These are phyloP conservation scores for Chlorella sp. DNA, from an alignment of 139 green algal species.

Conservation along the genomic window DNA sequence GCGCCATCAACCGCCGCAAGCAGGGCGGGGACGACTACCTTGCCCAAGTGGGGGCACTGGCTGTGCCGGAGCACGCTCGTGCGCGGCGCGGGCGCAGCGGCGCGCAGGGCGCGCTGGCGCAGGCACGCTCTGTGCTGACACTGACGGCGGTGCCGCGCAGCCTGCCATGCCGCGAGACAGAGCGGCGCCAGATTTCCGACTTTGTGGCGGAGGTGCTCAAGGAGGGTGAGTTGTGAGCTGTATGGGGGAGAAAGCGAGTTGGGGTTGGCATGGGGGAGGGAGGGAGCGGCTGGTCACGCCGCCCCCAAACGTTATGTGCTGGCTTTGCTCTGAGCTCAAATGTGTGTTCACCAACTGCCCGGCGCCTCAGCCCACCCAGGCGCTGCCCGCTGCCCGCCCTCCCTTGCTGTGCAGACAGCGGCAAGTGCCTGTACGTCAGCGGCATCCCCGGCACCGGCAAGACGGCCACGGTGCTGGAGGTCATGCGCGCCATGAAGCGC, in stretches of 20 bases:
- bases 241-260: no score
- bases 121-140: constrained; percentile 63
- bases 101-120: constrained; percentile 33
- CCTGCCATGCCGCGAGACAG: constrained; percentile 87
- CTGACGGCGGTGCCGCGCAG: constrained; percentile 59
- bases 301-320: no score
- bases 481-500: constrained; percentile 29
- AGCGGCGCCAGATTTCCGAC: constrained; percentile 66
- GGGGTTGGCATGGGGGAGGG: no score
- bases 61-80: constrained; percentile 20
- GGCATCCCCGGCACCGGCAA: constrained; percentile 98
- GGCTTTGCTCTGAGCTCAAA: no score
- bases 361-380: no score
- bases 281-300: no score
- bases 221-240: constrained; percentile 56
- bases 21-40: constrained; percentile 32
- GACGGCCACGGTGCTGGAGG: constrained; percentile 89
- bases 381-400: no score
- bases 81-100: background rate
- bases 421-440: constrained; percentile 92
- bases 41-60: constrained; percentile 27
- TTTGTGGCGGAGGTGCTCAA: constrained; percentile 73
- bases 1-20: constrained; percentile 2
- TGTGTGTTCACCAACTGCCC: no score
- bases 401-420: constrained; percentile 44